Percentiles rank a stretch among this genome's conserved stretches.
These are phyloP conservation scores for Botrytis porri DNA, from an alignment of 2,329 filamentous ascomycete genomes.

Conservation along the genomic window DNA sequence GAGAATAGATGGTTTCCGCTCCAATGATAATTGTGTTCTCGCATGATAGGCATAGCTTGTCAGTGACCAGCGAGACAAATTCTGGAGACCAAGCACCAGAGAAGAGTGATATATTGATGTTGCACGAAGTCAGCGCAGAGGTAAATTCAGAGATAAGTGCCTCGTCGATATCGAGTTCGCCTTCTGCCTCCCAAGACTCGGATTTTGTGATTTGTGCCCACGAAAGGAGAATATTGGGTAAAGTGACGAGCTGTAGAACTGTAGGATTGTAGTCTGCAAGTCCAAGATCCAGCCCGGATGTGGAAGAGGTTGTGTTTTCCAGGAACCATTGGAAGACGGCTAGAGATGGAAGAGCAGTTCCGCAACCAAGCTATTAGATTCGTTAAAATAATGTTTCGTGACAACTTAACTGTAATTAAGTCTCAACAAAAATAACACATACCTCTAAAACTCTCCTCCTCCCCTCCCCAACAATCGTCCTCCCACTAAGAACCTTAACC, in stretches of 20 bases:
- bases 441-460: conserved; percentile 36
- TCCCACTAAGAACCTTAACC: conserved; percentile 53
- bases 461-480: conserved; percentile 14
- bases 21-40: conserved; percentile 56
- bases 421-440: conserved; percentile 17
- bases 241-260: conserved; percentile 72
- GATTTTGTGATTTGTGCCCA: conserved; percentile 46
- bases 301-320: conserved; percentile 28
- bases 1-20: conserved; percentile 82
- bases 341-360: conserved; percentile 70
- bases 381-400: neutral
- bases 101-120: conserved; percentile 61
- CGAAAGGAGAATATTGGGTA: conserved; percentile 73
- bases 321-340: conserved; percentile 64
- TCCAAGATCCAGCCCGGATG: conserved; percentile 52
- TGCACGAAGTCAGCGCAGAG: conserved; percentile 46
- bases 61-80: conserved; percentile 56
- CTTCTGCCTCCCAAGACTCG: conserved; percentile 33
- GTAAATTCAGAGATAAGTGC: conserved; percentile 59
- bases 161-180: conserved; percentile 36
- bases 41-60: conserved; percentile 31
- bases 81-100: conserved; percentile 71
- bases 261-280: conserved; percentile 78
- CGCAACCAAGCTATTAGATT: conserved; percentile 64
- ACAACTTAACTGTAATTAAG: neutral